Percentiles rank a stretch among this genome's conserved stretches.
These are phyloP conservation scores for Dovyalis caffra DNA, from an alignment of 345 rosid species.

Conservation along the genomic window DNA sequence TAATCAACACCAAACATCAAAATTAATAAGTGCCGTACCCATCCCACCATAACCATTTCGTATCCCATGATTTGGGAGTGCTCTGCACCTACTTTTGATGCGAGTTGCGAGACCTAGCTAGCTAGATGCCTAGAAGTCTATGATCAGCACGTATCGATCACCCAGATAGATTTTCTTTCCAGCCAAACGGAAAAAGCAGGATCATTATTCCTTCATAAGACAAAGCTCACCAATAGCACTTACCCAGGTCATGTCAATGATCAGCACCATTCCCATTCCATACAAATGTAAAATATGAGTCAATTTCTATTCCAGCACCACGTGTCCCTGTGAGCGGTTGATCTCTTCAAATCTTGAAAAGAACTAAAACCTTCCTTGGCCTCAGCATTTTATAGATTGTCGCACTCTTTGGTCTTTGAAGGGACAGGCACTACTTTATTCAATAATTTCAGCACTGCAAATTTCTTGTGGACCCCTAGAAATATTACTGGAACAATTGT, in stretches of 20 bases:
- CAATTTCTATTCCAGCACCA: not conserved
- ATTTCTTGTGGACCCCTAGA: not conserved
- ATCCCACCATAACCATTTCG: not conserved
- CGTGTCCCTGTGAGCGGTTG: not conserved
- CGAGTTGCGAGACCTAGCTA: not conserved
- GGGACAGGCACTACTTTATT: not conserved
- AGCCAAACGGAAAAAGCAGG: not conserved
- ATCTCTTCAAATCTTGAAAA: not conserved
- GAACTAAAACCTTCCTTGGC: not conserved
- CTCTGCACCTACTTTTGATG: not conserved
- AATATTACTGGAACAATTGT: not conserved
- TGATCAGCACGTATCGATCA: too few species aligned
- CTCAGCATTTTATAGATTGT: not conserved
- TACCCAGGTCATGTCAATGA: not conserved
- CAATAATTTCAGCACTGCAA: not conserved
- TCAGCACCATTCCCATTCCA: not conserved
- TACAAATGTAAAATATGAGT: not conserved
- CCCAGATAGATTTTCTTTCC: not conserved
- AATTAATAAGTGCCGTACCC: too few species aligned
- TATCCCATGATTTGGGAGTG: not conserved
- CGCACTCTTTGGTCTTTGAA: not conserved
- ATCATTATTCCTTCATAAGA: not conserved
- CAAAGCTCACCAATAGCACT: not conserved
- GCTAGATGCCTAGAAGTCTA: too few species aligned
- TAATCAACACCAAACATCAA: too few species aligned